These are phyloP conservation scores for Mucor lusitanicus DNA, from an alignment of 371 early-diverging fungal genomes.

Conservation along the genomic window DNA sequence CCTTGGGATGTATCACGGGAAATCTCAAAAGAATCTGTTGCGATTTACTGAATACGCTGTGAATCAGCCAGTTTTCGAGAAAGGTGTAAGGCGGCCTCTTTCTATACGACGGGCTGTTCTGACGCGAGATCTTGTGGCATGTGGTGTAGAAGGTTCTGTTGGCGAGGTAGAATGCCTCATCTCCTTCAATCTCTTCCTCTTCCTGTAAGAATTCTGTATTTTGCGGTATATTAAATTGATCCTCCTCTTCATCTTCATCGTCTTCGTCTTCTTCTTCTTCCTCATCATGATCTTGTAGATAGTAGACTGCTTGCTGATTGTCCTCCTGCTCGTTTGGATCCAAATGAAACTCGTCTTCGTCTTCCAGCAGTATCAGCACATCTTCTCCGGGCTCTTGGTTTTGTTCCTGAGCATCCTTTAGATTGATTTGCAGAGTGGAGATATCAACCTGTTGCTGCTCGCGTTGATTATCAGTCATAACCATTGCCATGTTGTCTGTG, in stretches of 20 bases:
- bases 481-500: slow-evolving; percentile 1
- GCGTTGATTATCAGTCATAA: background rate
- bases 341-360: slow-evolving; percentile 1
- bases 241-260: background rate
- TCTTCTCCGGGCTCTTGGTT: background rate
- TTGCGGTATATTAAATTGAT: background rate
- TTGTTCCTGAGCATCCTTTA: background rate
- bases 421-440: background rate
- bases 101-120: slow-evolving; percentile 45
- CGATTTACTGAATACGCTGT: slow-evolving; percentile 52
- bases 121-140: slow-evolving; percentile 51
- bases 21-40: slow-evolving; percentile 47
- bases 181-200: slow-evolving; percentile 2
- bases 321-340: background rate
- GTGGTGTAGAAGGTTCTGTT: slow-evolving; percentile 49
- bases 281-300: background rate
- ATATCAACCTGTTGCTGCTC: slow-evolving; percentile 3
- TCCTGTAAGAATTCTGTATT: slow-evolving; percentile 1
- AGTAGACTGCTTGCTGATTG: background rate
- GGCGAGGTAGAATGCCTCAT: slow-evolving; percentile 37
- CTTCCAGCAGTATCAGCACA: background rate
- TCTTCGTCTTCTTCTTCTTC: slow-evolving; percentile 5
- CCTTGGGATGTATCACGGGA: slow-evolving; percentile 37
- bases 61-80: slow-evolving; percentile 48
- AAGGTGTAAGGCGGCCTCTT: slow-evolving; percentile 42